phyloP scores from a whole-genome alignment of 2,329 filamentous ascomycete genomes.

The Knufia fluminis region DNA sequence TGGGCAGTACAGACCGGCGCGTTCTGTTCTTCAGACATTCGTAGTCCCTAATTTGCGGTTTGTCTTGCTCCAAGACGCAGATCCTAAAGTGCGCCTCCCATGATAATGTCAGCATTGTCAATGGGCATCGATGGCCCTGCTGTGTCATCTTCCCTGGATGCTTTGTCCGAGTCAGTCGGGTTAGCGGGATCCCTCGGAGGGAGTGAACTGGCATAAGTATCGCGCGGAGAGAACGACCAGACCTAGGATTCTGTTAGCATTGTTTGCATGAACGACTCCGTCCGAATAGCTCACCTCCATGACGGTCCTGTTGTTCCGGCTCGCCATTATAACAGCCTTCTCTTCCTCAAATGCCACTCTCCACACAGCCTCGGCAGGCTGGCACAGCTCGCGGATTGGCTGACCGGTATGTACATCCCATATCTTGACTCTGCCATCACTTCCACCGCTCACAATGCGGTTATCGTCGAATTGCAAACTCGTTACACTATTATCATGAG shows the following conservation, averaged over 20 bases:
- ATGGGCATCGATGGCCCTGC: neutral
- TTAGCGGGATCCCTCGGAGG: neutral
- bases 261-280: neutral
- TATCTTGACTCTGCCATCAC: slow-evolving; percentile 95
- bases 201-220: slow-evolving; percentile 26
- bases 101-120: neutral
- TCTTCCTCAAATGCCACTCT: slow-evolving; percentile 96
- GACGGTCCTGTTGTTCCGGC: slow-evolving; percentile 73
- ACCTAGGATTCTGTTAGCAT: slow-evolving; percentile 47
- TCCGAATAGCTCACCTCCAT: slow-evolving; percentile 69
- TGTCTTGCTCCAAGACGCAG: neutral
- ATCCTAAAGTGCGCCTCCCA: neutral
- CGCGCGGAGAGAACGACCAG: slow-evolving; percentile 87
- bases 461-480: slow-evolving; percentile 96
- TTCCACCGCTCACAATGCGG: slow-evolving; percentile 88
- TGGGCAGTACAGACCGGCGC: too few species aligned
- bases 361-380: slow-evolving; percentile 92
- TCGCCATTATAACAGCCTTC: slow-evolving; percentile 92
- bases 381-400: slow-evolving; percentile 80
- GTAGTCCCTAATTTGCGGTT: neutral
- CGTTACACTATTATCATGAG: slow-evolving; percentile 96
- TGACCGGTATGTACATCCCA: slow-evolving; percentile 93
- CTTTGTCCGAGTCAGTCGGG: neutral
- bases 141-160: neutral
- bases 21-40: too few species aligned